Evolutionary conservation across 2,329 filamentous ascomycete genomes (phyloP), one percentile per base, ranked within the genome.

Genomic region (Calonectria ilicicola): DNA sequence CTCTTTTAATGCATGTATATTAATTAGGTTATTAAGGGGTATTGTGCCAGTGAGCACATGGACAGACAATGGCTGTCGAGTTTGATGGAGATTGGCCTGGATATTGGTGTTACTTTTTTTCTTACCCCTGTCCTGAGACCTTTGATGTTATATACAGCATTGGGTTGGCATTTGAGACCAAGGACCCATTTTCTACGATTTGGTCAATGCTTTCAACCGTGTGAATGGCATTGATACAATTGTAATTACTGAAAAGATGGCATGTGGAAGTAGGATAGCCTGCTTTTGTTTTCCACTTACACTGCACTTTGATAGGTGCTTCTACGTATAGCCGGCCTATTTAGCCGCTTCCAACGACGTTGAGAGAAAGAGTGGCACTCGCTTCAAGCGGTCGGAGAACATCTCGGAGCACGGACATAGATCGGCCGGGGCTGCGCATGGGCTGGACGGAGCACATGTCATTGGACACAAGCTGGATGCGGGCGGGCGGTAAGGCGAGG

Each of bases 361-460:
- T 90, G 80, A 98, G 81, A 81, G 98, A 97, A 80, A 98, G 81
- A 81, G 98, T 97, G 0, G 91, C 92, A 74, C 89, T 87, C 0
- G 91, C 93, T 67, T 98, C 91, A 3, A 3, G 87, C 84, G n/a
- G 97, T 87, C 29, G n/a, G n/a, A n/a, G n/a, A n/a, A n/a, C n/a
- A 32, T 77, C 65, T 83, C 81, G 1, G 82, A 80, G 74, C 0
- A 88, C 82, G 2, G 84, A 84, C 27, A 88, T 79, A 58, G 86
- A 80, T 2, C 77, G 77, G 2, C 80, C 78, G 2, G 86, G 83
- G 7, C 78, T 77, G 75, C 87, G 87, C 51, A 88, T 80, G 17
- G 82, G 85, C 51, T 88, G 86, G 2, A 86, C 80, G n/a, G 77
- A 72, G 75, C 87, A 88, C 40, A 80, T 80, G 14, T 80, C 77